These are phyloP conservation scores for Tremella fuciformis DNA, from an alignment of 768 basidiomycete genomes.

Conservation along the genomic window DNA sequence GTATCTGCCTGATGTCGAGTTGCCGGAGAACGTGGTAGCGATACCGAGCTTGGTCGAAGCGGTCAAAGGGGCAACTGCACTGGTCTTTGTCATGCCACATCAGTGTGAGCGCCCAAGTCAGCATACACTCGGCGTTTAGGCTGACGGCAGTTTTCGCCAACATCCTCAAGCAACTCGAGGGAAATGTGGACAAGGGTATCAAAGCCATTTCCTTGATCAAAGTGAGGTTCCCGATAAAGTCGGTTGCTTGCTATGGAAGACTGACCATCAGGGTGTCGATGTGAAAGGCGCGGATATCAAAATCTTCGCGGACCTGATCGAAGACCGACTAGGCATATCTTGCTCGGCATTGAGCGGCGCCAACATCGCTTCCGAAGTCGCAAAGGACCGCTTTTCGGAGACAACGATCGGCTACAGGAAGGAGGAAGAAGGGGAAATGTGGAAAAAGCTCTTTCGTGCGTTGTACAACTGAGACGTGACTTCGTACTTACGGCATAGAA, in stretches of 20 bases:
- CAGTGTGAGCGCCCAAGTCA: constrained; percentile 47
- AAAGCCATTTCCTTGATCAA: constrained; percentile 56
- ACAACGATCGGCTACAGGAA: constrained; percentile 57
- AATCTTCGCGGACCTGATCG: constrained; percentile 56
- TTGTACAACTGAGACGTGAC: neutral
- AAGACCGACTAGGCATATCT: constrained; percentile 51
- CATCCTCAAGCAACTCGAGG: constrained; percentile 53
- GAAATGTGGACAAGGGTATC: constrained; percentile 50
- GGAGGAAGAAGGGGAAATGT: constrained; percentile 53
- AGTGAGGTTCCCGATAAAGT: constrained; percentile 31
- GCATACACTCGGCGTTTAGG: neutral
- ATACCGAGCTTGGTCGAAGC: constrained; percentile 54
- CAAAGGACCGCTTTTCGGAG: constrained; percentile 55
- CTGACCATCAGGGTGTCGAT: constrained; percentile 53
- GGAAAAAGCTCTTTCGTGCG: constrained; percentile 54
- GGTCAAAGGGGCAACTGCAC: constrained; percentile 54
- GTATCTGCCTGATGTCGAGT: constrained; percentile 51
- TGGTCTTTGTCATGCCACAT: constrained; percentile 57
- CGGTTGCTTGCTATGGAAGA: neutral
- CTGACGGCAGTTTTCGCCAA: constrained; percentile 51
- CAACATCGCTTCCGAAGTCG: constrained; percentile 57
- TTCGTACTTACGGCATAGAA: constrained; percentile 11
- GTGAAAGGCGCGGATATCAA: constrained; percentile 53
- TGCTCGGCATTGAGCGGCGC: constrained; percentile 56
- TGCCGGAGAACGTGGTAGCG: constrained; percentile 54